phyloP scores from a whole-genome alignment of 257 asterid species.

The Solanum gracilifrons region DNA sequence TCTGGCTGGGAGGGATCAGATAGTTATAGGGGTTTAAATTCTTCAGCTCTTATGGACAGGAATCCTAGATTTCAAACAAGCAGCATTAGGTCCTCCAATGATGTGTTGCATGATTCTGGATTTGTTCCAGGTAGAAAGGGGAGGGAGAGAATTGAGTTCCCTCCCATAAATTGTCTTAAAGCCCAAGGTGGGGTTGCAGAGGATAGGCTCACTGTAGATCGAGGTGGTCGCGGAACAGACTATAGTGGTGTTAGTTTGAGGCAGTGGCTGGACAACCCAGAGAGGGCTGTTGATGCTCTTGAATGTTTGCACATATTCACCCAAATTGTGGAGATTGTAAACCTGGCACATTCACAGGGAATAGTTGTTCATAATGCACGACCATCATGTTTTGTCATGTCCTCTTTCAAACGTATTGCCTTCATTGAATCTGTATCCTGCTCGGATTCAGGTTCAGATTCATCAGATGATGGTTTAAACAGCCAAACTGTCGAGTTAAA shows the following conservation, averaged over 20 bases:
- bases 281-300: constrained; percentile 58
- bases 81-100: constrained; percentile 38
- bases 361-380: constrained; percentile 68
- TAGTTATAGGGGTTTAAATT: constrained; percentile 54
- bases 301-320: constrained; percentile 88
- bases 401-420: constrained; percentile 64
- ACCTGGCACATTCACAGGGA: constrained; percentile 79
- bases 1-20: constrained; percentile 68
- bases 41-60: constrained; percentile 34
- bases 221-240: constrained; percentile 18
- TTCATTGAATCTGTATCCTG: constrained; percentile 85
- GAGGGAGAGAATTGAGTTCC: constrained; percentile 27
- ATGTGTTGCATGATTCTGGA: constrained; percentile 49
- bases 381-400: constrained; percentile 90
- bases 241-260: constrained; percentile 61
- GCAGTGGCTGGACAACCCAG: constrained; percentile 87
- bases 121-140: constrained; percentile 31
- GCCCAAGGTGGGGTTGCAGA: constrained; percentile 18
- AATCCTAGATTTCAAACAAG: constrained; percentile 37
- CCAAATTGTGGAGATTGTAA: constrained; percentile 74
- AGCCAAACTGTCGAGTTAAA: constrained; percentile 34
- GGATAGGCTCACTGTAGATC: constrained; percentile 10
- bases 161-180: constrained; percentile 14
- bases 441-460: constrained; percentile 66
- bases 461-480: constrained; percentile 42